Evolutionary conservation across 495 filamentous ascomycete species (phyloP), one percentile per base, ranked within the genome.

Genomic region (Hypoxylon trugodes): DNA sequence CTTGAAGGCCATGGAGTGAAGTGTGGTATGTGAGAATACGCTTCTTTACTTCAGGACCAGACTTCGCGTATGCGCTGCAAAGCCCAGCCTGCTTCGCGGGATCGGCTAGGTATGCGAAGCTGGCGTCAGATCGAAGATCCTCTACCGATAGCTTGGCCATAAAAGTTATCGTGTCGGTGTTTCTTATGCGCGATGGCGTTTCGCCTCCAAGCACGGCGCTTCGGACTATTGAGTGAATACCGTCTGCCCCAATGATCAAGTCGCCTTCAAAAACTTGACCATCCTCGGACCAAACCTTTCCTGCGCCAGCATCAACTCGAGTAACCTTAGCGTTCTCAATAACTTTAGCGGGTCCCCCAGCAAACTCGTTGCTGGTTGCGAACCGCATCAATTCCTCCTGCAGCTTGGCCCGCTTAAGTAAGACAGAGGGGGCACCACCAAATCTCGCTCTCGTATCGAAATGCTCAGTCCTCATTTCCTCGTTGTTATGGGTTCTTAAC

Each of bases 201-300:
- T 56, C 50, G 40, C 61, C 57, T 28, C 60, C 56, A n/a, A 72
- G 56, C 19, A 72, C 22, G n/a, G 63, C 58, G 10, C 53, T 37
- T 21, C 66, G 67, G 19, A 67, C 59, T 5, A 59, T 24, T 3
- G 69, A 72, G 15, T 72, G 40, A 24, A 72, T 72, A 13, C 67
- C 69, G 55, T 72, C 69, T 16, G 69, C 69, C 0, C 69, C 67
- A 26, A 72, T 41, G 25, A 72, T 59, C 4, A 72, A 47, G 53
- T 72, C 67, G 13, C 63, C 65, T 49, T 70, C 63, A 41, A 70
- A 70, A 4, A 59, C 22, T 26, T 33, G 57, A 9, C 66, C 69
- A 41, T 67, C 64, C 28, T 68, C 60, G 0, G 64, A 62, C 60
- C 67, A 68, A 22, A 70, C 69, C 42, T 68, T 68, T 8, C 69